phyloP scores from a whole-genome alignment of 305 asterid genomes.

The Solanum hybrid region DNA sequence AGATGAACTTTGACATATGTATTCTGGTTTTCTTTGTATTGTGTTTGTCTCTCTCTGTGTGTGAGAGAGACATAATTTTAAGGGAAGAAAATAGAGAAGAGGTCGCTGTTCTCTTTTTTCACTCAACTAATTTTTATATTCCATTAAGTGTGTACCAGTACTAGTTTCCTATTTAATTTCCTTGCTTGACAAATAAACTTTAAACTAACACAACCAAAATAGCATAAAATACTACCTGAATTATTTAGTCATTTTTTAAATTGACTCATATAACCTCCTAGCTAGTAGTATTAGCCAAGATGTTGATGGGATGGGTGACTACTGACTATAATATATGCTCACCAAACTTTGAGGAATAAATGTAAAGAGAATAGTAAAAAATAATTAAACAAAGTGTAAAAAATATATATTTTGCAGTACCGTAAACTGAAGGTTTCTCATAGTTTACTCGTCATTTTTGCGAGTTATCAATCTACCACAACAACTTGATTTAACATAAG shows the following conservation, averaged over 20 bases:
- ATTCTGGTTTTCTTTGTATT: not conserved
- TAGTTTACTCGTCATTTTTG: not conserved
- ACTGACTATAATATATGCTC: not conserved
- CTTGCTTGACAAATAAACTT: conserved; percentile 42
- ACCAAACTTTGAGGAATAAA: not conserved
- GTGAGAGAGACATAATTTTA: not conserved
- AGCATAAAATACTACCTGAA: conserved; percentile 32
- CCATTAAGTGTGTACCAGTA: not conserved
- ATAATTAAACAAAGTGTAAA: not conserved
- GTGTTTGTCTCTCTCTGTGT: conserved; percentile 8
- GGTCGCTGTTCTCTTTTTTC: conserved; percentile 46
- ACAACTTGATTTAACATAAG: not conserved
- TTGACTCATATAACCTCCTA: conserved; percentile 36
- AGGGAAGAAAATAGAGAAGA: conserved; percentile 22
- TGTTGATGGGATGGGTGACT: not conserved
- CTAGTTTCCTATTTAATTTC: conserved; percentile 10
- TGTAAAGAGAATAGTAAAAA: not conserved
- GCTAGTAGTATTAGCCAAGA: not conserved
- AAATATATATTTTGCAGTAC: not conserved
- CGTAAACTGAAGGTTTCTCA: not conserved
- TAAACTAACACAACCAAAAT: conserved; percentile 27
- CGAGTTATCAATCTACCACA: not conserved
- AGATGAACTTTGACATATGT: not conserved
- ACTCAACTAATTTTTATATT: conserved; percentile 17
- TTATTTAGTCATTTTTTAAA: conserved; percentile 19